Evolutionary conservation across 2,329 filamentous ascomycete species (phyloP), one percentile per base, ranked within the genome.

Genomic region (Pseudocercospora ulei): DNA sequence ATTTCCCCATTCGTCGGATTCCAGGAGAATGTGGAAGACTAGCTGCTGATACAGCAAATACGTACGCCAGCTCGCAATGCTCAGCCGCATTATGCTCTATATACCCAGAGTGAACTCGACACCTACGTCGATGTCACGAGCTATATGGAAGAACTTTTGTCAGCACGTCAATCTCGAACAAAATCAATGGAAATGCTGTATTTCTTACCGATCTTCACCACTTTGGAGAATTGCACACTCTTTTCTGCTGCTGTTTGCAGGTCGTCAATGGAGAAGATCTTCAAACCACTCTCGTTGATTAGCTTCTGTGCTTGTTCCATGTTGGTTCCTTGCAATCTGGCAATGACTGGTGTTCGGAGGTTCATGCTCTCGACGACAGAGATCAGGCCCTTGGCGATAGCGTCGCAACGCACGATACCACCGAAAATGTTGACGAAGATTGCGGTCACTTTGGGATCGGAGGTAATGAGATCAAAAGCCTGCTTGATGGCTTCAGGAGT

Each of bases 341-440:
- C 88, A 62, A 98, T 88, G 65, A 98, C 92, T 57, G 90, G 90
- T 53, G 90, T 90, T 68, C 90, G 82, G 58, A 98, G 77, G 72
- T 94, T 87, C 74, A 98, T 87, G 59, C 78, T 78, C 71, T 94
- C 76, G 47, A 90, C 90, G 41, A 94, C 93, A 63, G 84, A 80
- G 71, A 98, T 93, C 56, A 98, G 74, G 60, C 90, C 90, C 67
- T 87, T 82, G 53, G 90, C 90, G 62, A 98, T 98, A 59, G 84
- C 86, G 64, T 98, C 90, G 64, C 90, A 98, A 59, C 90, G 79
- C 55, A 98, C 90, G 56, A 98, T 98, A 47, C 90, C 90, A 63
- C 90, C 90, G 62, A 98, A 98, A 66, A 98, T 98, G 77, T 98
- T 98, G 72, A 98, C 90, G 57, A 98, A 98, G 70, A 98, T 90